Base-by-base conservation (phyloP, 352 stramenopile genomes). In the Blastocystis sp. region DNA sequence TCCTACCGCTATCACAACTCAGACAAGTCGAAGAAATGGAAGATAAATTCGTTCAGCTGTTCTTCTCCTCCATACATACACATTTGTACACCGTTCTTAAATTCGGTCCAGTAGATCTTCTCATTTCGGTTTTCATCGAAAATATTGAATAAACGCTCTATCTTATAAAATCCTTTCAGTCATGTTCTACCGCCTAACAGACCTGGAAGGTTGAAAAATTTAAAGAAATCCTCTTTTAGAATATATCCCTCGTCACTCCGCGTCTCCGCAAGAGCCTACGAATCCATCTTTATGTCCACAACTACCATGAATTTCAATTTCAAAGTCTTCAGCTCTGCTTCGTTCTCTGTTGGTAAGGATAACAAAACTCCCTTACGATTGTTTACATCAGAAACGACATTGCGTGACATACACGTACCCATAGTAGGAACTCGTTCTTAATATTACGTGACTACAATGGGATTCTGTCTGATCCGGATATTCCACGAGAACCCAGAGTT, bases 71-170 rank as follows among this genome's bases (percentile, higher is more conserved):
- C 77, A 63, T 58, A 78, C 59, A 74, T 78, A 24, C 65, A 78
- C 56, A 75, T 19, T 39, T 78, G 19, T 9, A 87, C 35, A 3
- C 77, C 77, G 21, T 73, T 69, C 49, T 87, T 78, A 46, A 87
- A 87, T 27, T 74, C 56, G 12, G 59, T 65, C 77, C 77, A 87
- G 24, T 65, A 78, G 52, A 87, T 87, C 24, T 39, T 24, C 21
- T 87, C 65, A 54, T 87, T 54, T n/a, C 54, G 57, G 74, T 87
- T 74, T 29, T 74, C 59, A 51, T 87, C 77, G 19, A 87, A 87
- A 27, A 87, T 78, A 54, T 87, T 78, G 51, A 87, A 87, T 35
- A 78, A 37, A 9, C 77, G 77, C 19, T 87, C 77, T 87, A 29
- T 24, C 42, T 27, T 14, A 1, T 83, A 14, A 83, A 66, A 14